Evolutionary conservation across 2,329 filamentous ascomycete genomes (phyloP).

Genomic region (Aureobasidium sp.): DNA sequence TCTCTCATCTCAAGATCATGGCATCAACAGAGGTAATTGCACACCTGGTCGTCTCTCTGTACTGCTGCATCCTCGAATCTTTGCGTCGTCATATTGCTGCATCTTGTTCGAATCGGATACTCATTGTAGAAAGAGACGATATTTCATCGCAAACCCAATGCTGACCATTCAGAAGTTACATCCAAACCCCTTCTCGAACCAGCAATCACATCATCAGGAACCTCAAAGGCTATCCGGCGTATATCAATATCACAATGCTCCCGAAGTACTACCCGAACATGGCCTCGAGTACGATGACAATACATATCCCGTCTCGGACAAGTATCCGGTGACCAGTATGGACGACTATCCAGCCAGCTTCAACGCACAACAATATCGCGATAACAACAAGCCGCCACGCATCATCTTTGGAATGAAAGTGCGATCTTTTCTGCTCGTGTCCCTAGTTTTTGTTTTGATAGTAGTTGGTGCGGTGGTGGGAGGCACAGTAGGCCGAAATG

Average conservation of each 20-base stretch:
- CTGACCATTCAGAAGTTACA: not conserved
- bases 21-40: slow-evolving; percentile 1
- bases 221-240: slow-evolving; percentile 23
- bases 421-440: slow-evolving; percentile 28
- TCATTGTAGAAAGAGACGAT: no score
- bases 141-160: not conserved
- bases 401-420: slow-evolving; percentile 34
- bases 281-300: slow-evolving; percentile 32
- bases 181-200: slow-evolving; percentile 16
- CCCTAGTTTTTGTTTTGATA: slow-evolving; percentile 24
- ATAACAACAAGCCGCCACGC: slow-evolving; percentile 26
- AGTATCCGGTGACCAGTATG: slow-evolving; percentile 27
- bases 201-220: not conserved
- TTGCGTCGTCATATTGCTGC: not conserved
- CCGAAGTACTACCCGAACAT: slow-evolving; percentile 31
- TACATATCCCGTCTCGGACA: slow-evolving; percentile 29
- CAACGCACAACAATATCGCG: slow-evolving; percentile 20
- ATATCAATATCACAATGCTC: slow-evolving; percentile 33
- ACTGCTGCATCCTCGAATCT: not conserved
- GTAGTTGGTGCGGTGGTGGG: slow-evolving; percentile 31
- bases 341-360: slow-evolving; percentile 12
- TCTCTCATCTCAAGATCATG: not conserved
- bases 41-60: not conserved
- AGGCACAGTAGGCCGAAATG: slow-evolving; percentile 28
- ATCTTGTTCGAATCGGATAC: not conserved